phyloP scores from a whole-genome alignment of 352 stramenopile genomes.

The Blastocystis sp. region DNA sequence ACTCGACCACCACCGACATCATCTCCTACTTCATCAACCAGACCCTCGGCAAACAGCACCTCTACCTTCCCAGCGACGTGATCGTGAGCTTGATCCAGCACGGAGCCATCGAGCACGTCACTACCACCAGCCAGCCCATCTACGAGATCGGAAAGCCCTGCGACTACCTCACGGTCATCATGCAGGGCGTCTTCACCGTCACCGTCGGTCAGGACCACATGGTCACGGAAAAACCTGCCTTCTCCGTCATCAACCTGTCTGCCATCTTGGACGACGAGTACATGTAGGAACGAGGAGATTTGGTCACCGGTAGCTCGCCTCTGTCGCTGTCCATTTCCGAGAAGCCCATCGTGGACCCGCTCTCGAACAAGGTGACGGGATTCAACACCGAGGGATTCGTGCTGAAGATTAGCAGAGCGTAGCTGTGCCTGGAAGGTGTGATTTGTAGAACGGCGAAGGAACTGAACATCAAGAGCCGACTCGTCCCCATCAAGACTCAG shows the following conservation, averaged over 20 bases:
- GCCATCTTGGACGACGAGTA: not conserved
- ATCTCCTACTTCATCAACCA: conserved; percentile 10
- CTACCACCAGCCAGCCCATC: not conserved
- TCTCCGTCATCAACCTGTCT: conserved; percentile 27
- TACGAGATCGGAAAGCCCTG: conserved; percentile 28
- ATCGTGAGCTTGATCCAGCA: not conserved
- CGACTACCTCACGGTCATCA: not conserved
- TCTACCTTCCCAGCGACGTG: not conserved
- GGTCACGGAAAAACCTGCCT: conserved; percentile 1
- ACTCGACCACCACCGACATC: conserved; percentile 8
- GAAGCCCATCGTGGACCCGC: not conserved
- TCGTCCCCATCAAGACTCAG: not conserved
- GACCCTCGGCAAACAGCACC: not conserved
- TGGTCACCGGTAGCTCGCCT: not conserved
- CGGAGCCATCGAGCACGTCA: not conserved
- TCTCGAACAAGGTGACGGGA: conserved; percentile 5
- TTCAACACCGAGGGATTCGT: conserved; percentile 37
- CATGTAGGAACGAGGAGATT: not conserved
- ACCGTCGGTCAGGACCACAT: not conserved
- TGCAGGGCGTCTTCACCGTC: conserved; percentile 32
- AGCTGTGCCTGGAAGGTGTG: not conserved
- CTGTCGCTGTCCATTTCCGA: not conserved
- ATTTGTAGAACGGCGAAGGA: not conserved
- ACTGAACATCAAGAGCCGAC: not conserved
- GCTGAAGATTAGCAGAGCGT: not conserved